Evolutionary conservation across 345 rosid species (phyloP), one percentile per base, ranked within the genome.

Genomic region (Turritis glabra): DNA sequence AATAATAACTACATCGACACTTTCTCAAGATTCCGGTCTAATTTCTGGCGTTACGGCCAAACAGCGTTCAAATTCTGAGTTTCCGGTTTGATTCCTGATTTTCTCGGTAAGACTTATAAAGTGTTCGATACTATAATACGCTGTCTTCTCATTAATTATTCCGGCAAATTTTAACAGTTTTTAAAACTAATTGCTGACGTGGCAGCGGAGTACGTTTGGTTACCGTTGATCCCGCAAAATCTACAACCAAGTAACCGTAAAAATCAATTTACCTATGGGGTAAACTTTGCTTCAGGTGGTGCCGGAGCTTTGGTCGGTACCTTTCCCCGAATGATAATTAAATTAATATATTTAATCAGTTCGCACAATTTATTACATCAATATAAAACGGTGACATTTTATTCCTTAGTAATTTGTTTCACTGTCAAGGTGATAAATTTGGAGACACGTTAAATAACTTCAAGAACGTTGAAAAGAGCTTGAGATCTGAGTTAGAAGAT

Each of bases 181-280:
- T 21, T 22, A 38, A 13, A 13, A 30, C 48, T 47, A 43, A 37
- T 57, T 15, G 23, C 2, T 51, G 6, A 61, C 32, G 14, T 53
- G 64, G 21, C 80, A 89, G 86, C 82, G 4, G 81, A 85, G 52
- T 63, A 70, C 18, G 81, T 76, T n/a, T 69, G 82, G 77, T 70
- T 82, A 59, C 88, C 88, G 12, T 59, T 85, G n/a, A 73, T 78
- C 40, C 85, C 79, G 27, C 79, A 87, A 23, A 84, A 83, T 76
- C 75, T 85, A 46, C 80, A 80, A 47, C 86, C 80, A 29, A 51
- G 80, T 1, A 58, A 68, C 21, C 37, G 77, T 6, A 54, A 53
- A 2, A 64, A 43, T 6, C 62, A 30, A 17, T 56, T 56, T 56
- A 30, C 62, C 2, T 56, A 30, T 56, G 62, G 62, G 41, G 41